Conservation (phyloP, 129 eudicot genomes). For the Oenanthe sinensis region DNA sequence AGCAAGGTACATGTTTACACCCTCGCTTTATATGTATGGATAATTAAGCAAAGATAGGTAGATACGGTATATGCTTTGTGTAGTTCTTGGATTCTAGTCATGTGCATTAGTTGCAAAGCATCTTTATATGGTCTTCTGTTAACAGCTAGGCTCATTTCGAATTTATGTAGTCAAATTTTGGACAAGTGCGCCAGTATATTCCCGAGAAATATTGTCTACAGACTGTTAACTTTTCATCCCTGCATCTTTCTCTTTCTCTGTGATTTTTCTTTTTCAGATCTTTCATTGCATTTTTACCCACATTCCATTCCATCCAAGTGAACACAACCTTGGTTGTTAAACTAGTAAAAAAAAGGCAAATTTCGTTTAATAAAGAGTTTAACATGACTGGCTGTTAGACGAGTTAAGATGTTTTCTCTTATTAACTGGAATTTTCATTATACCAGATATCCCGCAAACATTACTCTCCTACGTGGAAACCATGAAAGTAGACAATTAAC, state of each 20-base stretch:
- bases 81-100: neutral
- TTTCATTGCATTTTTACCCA: neutral
- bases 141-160: neutral
- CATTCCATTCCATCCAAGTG: neutral
- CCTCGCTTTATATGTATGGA: neutral
- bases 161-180: neutral
- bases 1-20: constrained; percentile 55
- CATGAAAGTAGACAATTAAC: constrained; percentile 98
- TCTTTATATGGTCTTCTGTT: neutral
- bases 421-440: constrained; percentile 2
- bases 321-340: neutral
- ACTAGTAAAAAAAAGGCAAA: neutral
- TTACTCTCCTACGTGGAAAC: constrained; percentile 94
- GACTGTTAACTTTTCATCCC: neutral
- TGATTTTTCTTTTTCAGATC: neutral
- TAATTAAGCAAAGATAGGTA: neutral
- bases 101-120: neutral
- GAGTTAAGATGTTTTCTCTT: neutral
- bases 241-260: neutral
- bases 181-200: neutral
- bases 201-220: neutral
- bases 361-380: neutral
- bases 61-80: neutral
- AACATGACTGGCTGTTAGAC: neutral
- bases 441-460: constrained; percentile 88